Evolutionary conservation across 495 filamentous ascomycete genomes (phyloP).

Genomic region (Talaromyces proteolyticus): DNA sequence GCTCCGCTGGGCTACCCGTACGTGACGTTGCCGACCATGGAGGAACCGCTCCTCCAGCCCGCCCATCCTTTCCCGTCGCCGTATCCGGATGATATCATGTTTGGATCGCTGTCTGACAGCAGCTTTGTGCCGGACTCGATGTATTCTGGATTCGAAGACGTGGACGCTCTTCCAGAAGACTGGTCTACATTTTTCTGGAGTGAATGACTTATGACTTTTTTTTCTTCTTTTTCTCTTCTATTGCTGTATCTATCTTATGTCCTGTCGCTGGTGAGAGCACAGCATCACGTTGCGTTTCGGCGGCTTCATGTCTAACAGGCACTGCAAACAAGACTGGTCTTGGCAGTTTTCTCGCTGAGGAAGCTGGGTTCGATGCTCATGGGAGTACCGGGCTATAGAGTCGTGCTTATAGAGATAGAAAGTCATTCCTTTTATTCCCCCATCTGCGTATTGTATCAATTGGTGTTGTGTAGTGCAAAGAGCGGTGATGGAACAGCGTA

Average conservation of each 20-base stretch:
- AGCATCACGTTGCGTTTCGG: too few species aligned
- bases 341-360: background rate
- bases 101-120: conserved; percentile 1
- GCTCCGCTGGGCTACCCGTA: conserved; percentile 2
- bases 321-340: background rate
- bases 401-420: background rate
- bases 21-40: conserved; percentile 5
- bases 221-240: background rate
- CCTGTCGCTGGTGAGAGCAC: too few species aligned
- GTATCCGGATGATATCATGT: conserved; percentile 4
- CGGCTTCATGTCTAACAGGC: background rate
- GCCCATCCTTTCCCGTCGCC: background rate
- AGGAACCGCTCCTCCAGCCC: background rate
- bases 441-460: too few species aligned
- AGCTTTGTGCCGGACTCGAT: conserved; percentile 4
- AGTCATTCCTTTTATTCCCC: background rate
- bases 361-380: background rate
- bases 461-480: too few species aligned
- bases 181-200: conserved; percentile 9
- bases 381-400: background rate
- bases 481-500: too few species aligned
- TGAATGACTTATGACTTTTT: background rate
- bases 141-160: conserved; percentile 8
- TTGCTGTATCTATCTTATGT: background rate
- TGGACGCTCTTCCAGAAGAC: conserved; percentile 9